Evolutionary conservation across 805 yeast species (phyloP), one percentile per base, ranked within the genome.

Genomic region (Schwanniomyces occidentalis): DNA sequence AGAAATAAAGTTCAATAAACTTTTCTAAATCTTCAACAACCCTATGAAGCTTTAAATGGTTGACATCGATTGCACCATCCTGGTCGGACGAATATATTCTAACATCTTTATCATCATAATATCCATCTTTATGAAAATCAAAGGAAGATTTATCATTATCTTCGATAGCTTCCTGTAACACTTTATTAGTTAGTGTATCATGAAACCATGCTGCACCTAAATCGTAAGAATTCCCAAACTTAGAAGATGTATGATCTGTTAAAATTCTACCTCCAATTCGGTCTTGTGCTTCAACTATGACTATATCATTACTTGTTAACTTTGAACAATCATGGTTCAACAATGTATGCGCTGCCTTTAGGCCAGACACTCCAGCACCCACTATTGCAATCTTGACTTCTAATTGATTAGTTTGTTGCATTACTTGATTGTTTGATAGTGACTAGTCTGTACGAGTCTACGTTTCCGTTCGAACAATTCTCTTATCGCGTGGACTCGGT

Each of bases 131-230:
- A 1, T 24, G 26, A 7, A 51, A 25, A 33, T 52, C 50, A 27
- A 56, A 52, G 23, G 32, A 19, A 2, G 27, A 37, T 1, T 30
- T 32, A 27, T 41, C 47, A 8, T 28, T 27, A 5, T 41, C 44
- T 3, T 38, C 45, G 7, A 51, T 18, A 10, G 49, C 37, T 20
- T 57, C 61, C 22, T 50, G 37, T 28, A 86, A 81, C 15, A 85
- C 63, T 2, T 73, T 71, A 53, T 89, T 89, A 21, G 73, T 67
- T 24, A 87, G 59, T 0, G 89, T 78, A 45, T 87, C 95, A 52
- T 89, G 96, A 52, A 85, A 85, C 96, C 96, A 89, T 4, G 89
- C 76, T 0, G 95, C 96, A 1, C 96, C 96, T n/a, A 87, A 44
- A 53, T 88, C 95, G 47, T 82, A 81, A 3, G 60, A 50, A 17